Percentiles rank a stretch among this genome's conserved stretches.
Evolutionary conservation across 179 eudicot genomes (phyloP).

Genomic region (Drosera spatulata): DNA sequence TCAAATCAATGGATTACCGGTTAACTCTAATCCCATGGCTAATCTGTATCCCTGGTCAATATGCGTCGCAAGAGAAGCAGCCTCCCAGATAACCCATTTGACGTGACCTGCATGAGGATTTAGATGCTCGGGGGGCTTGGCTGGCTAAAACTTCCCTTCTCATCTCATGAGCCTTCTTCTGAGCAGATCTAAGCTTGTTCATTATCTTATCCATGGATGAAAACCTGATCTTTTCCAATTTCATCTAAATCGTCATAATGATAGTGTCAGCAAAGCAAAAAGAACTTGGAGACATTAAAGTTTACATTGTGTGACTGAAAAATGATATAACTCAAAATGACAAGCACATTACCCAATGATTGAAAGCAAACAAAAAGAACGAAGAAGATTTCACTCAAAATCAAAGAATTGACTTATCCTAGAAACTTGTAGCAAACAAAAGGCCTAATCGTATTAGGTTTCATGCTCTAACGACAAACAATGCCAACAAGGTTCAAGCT

Average conservation of each 20-base stretch:
- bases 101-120: constrained; percentile 41
- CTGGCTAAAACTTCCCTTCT: constrained; percentile 39
- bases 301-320: background rate
- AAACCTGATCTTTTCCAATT: constrained; percentile 88
- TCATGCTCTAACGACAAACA: background rate
- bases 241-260: constrained; percentile 50
- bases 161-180: constrained; percentile 91
- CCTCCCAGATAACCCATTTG: constrained; percentile 73
- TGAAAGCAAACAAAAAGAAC: no score
- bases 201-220: constrained; percentile 87
- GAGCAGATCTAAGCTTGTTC: constrained; percentile 76
- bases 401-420: no score
- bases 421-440: no score
- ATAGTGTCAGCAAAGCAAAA: constrained; percentile 1
- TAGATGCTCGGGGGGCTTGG: constrained; percentile 30
- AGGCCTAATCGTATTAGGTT: background rate
- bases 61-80: constrained; percentile 77
- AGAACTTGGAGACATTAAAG: background rate
- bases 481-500: background rate
- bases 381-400: no score
- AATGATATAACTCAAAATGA: no score
- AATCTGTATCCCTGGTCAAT: no score
- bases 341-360: no score
- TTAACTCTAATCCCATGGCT: no score
- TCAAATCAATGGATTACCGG: no score